Evolutionary conservation across 2,329 filamentous ascomycete genomes (phyloP).

Genomic region (Penicillium sp.): DNA sequence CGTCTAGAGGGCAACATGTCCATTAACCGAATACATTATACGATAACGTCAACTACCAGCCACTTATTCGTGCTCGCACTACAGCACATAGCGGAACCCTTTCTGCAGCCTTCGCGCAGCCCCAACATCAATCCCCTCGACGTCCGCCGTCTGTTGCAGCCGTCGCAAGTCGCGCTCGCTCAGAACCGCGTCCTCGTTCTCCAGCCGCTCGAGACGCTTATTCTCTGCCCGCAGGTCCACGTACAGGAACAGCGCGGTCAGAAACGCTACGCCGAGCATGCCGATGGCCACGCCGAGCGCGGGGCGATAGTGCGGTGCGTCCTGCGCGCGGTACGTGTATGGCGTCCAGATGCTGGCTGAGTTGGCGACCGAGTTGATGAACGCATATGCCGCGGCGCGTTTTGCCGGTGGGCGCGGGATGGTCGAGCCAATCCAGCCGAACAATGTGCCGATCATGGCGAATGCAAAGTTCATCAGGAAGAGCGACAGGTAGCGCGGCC

Average conservation of each 20-base stretch:
- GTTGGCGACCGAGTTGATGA: constrained; percentile 55
- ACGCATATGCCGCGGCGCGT: constrained; percentile 52
- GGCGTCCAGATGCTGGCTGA: constrained; percentile 51
- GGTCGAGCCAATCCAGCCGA: constrained; percentile 49
- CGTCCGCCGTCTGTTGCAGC: constrained; percentile 49
- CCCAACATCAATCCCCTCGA: constrained; percentile 49
- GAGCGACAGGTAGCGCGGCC: constrained; percentile 52
- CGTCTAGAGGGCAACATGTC: too few species aligned
- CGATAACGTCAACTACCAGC: neutral
- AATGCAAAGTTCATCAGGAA: constrained; percentile 57
- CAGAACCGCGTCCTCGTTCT: constrained; percentile 45
- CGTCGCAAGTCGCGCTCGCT: constrained; percentile 45
- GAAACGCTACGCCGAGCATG: constrained; percentile 33
- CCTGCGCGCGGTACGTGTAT: constrained; percentile 43
- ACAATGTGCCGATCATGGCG: constrained; percentile 49
- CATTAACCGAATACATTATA: too few species aligned
- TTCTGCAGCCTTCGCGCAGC: constrained; percentile 51
- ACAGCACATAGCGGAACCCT: constrained; percentile 49
- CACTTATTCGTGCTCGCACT: too few species aligned
- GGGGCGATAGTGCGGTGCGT: constrained; percentile 37
- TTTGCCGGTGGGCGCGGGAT: constrained; percentile 53
- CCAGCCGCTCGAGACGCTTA: constrained; percentile 47
- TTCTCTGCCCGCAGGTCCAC: constrained; percentile 46
- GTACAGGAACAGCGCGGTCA: constrained; percentile 35
- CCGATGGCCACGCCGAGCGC: constrained; percentile 43